Conservation (phyloP, 2,329 filamentous ascomycete genomes). For the Cercospora nicotianae region DNA sequence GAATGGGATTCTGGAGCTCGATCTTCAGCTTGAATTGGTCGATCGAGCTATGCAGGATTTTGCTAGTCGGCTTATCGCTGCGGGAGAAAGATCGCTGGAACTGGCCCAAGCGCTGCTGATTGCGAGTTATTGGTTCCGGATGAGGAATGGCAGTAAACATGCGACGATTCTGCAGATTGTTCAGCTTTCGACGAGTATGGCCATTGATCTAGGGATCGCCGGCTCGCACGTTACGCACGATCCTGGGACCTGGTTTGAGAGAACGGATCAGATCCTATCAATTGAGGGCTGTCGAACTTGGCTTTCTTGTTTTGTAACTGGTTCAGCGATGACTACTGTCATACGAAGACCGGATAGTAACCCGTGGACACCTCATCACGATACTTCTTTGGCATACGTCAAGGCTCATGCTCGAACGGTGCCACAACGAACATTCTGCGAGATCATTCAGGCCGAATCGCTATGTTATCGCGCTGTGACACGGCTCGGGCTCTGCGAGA, state of each 20-base stretch:
- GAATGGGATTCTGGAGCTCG: background rate
- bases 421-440: constrained; percentile 19
- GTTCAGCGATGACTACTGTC: constrained; percentile 18
- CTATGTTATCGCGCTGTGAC: constrained; percentile 19
- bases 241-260: constrained; percentile 9
- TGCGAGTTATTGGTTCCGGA: constrained; percentile 72
- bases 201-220: constrained; percentile 75
- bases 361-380: constrained; percentile 25
- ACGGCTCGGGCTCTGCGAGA: constrained; percentile 15
- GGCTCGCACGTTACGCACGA: constrained; percentile 13
- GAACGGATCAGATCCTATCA: background rate
- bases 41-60: constrained; percentile 17
- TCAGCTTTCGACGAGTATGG: constrained; percentile 74
- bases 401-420: constrained; percentile 1
- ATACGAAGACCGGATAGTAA: constrained; percentile 22
- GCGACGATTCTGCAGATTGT: constrained; percentile 84
- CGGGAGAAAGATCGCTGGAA: constrained; percentile 76
- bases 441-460: constrained; percentile 18
- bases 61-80: constrained; percentile 8
- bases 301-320: constrained; percentile 26
- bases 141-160: constrained; percentile 73
- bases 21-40: constrained; percentile 8
- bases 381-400: constrained; percentile 19
- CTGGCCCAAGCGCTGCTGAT: constrained; percentile 74
- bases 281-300: constrained; percentile 22